Evolutionary conservation across 1,284 basidiomycete species (phyloP).

Genomic region (Apiotrichum laibachii): DNA sequence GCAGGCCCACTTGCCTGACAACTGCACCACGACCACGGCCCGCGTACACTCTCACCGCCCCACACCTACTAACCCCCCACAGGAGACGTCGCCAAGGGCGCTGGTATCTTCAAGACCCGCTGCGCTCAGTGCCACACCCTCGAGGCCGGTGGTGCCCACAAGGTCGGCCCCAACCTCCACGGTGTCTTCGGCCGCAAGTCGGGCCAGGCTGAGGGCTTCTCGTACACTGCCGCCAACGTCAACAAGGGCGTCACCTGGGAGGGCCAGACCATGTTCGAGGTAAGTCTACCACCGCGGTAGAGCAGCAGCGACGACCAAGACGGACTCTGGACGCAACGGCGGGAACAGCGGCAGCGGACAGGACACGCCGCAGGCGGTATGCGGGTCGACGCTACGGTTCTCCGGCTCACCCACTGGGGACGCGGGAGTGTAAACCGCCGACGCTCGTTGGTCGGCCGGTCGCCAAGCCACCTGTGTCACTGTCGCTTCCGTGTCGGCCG

Average conservation of each 20-base stretch:
- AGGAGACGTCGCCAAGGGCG: constrained; percentile 88
- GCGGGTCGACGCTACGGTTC: too few species aligned
- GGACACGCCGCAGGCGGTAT: too few species aligned
- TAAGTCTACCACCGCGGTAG: constrained; percentile 21
- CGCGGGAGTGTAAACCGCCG: neutral
- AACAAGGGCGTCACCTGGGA: constrained; percentile 87
- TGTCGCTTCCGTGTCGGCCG: neutral
- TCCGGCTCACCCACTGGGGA: neutral
- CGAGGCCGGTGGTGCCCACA: constrained; percentile 65
- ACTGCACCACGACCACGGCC: neutral
- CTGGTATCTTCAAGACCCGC: constrained; percentile 72
- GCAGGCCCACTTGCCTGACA: neutral
- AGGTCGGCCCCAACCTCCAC: constrained; percentile 90
- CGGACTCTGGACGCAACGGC: neutral
- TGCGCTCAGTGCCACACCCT: constrained; percentile 97
- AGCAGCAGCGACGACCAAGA: too few species aligned
- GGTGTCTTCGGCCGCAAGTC: constrained; percentile 85
- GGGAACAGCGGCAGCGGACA: neutral
- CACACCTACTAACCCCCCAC: constrained; percentile 9
- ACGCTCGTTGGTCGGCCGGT: neutral
- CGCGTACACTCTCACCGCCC: neutral
- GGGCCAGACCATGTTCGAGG: constrained; percentile 47
- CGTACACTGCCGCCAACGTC: constrained; percentile 92
- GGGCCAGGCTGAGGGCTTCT: constrained; percentile 81
- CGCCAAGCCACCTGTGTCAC: neutral